phyloP scores from a whole-genome alignment of 176 grass and related monocot genomes.

The Chloris gayana region DNA sequence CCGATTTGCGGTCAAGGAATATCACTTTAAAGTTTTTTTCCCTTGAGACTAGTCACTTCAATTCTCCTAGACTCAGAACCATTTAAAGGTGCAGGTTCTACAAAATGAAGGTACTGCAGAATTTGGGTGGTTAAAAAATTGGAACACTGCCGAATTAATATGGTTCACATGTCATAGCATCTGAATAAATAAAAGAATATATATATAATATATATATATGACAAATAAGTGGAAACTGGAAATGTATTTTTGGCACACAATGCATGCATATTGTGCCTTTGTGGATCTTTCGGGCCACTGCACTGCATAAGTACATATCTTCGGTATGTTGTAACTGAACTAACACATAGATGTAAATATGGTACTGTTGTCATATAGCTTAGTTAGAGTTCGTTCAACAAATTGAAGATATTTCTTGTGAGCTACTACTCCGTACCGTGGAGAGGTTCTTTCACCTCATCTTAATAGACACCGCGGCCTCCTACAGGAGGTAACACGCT shows the following conservation, averaged over 20 bases:
- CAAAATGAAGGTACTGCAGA: background rate
- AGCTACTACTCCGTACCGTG: no score
- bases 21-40: constrained; percentile 12
- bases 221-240: constrained; percentile 14
- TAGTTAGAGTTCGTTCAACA: no score
- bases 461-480: no score
- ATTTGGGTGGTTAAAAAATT: background rate
- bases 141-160: background rate
- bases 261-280: background rate
- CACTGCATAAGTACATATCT: background rate
- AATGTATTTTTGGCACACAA: background rate
- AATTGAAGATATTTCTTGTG: no score
- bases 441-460: no score
- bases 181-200: constrained; percentile 4
- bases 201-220: background rate
- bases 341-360: no score
- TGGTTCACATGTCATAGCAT: background rate
- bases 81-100: background rate
- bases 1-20: constrained; percentile 8
- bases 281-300: background rate
- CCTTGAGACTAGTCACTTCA: background rate
- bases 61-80: background rate
- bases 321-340: no score
- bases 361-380: no score
- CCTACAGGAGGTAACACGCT: no score